Base-by-base conservation (phyloP, 192 early-diverging fungal genomes). In the Coemansia sp. region DNA sequence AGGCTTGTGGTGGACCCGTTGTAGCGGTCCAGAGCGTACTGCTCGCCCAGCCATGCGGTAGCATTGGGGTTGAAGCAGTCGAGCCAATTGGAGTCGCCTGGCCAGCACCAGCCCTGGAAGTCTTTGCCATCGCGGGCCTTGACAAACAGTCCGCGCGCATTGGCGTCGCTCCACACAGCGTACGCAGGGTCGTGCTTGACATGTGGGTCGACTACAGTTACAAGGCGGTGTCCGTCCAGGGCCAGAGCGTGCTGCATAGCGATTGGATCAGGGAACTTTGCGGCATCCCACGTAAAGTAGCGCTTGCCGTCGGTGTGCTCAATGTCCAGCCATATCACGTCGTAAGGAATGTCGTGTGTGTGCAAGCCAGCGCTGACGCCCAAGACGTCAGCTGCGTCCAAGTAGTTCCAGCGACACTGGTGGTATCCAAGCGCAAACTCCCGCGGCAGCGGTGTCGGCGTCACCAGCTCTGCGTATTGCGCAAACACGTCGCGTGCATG, bases 21-120 rank as follows among this genome's bases (percentile, higher is more conserved):
- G 78, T 95, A 99, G 50, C 89, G 81, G 65, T 87, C 83, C 71
- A 89, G 88, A 9, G 74, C 59, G 71, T 95, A 99, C 67, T 88
- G 81, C 17, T 83, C 75, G 22, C 86, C 75, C 89, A 93, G 96
- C 90, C 90, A 98, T 31, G 84, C 67, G 5, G 86, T 79, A 2
- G 93, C 90, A 11, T 73, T 78, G 0, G 89, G 88, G 71, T 97
- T 90, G 28, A 87, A 75, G 76, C 89, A 98, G 82, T 99, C 97
- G 38, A 94, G 78, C 93, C 93, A 99, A 62, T 87, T 87, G 8
- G 95, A 98, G 56, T 80, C 76, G 52, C 90, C 94, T 0, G 97
- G 97, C 97, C 97, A 99, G 82, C 97, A 99, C 94, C 95, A 97
- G 3, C 92, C 97, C 61, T 98, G 93, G 82, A 90, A 95, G 60